Conservation (phyloP, 192 early-diverging fungal species). For the Diversispora eburnea region DNA sequence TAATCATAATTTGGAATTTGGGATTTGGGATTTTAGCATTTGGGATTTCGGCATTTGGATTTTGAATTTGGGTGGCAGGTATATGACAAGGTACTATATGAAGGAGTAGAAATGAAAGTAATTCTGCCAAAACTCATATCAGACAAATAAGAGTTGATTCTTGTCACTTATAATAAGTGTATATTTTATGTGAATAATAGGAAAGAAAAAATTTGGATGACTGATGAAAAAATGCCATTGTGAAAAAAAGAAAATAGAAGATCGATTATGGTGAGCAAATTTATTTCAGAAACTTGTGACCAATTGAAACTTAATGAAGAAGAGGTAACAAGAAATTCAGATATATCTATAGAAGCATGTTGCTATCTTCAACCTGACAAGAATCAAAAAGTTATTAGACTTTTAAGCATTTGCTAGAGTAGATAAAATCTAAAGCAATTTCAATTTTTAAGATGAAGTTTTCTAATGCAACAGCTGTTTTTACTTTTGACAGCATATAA, state of each 20-base stretch:
- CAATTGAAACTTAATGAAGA: not conserved
- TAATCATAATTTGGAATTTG: too few relatives aligned
- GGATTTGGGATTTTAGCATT: too few relatives aligned
- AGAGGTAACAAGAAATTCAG: not conserved
- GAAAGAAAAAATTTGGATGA: not conserved
- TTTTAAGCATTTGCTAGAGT: not conserved
- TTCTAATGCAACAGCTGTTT: slow-evolving; percentile 6
- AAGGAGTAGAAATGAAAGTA: slow-evolving; percentile 2
- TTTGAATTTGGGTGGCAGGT: too few relatives aligned
- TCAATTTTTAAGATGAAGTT: slow-evolving; percentile 4
- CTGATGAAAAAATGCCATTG: not conserved
- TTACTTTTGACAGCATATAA: slow-evolving; percentile 25
- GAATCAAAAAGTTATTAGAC: slow-evolving; percentile 21
- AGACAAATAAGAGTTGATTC: not conserved
- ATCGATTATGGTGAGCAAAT: slow-evolving; percentile 12
- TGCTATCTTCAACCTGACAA: slow-evolving; percentile 4
- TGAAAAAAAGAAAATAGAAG: slow-evolving; percentile 3
- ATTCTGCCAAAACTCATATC: not conserved
- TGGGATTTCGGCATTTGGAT: too few relatives aligned
- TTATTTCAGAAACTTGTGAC: not conserved
- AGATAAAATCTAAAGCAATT: slow-evolving; percentile 18
- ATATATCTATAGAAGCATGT: not conserved
- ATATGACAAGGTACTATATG: slow-evolving; percentile 19
- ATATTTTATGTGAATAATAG: slow-evolving; percentile 14
- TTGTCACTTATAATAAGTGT: slow-evolving; percentile 1